Conservation (phyloP, 257 asterid genomes). For the Solanum arcanum region DNA sequence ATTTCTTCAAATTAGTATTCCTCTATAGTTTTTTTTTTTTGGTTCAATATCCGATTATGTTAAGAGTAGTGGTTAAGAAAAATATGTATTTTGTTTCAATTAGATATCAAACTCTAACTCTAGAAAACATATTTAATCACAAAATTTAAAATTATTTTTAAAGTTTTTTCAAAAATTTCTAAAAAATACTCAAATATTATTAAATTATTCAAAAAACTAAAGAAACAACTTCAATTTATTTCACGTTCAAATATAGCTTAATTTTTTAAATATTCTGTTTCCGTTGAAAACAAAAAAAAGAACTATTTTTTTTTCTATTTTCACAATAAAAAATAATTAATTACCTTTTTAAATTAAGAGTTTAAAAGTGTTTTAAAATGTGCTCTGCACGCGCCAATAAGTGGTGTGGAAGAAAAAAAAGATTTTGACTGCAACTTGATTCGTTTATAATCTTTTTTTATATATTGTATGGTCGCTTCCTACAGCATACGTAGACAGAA, state of each 20-base stretch:
- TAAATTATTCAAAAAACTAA: neutral
- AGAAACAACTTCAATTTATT: no score
- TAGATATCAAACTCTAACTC: neutral
- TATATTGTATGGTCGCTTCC: neutral
- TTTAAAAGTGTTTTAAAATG: neutral
- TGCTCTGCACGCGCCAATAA: neutral
- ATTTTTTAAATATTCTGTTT: no score
- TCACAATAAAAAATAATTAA: no score
- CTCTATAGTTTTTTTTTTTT: neutral
- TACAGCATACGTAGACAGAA: neutral
- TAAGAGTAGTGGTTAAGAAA: neutral
- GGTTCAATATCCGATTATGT: neutral
- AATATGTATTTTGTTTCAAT: neutral
- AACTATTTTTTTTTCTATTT: no score
- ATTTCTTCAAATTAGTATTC: no score
- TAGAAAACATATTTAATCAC: neutral
- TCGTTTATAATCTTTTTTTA: neutral
- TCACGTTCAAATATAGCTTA: no score
- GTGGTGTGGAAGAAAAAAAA: neutral
- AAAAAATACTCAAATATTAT: no score
- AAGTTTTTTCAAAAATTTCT: no score
- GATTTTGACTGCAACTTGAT: neutral
- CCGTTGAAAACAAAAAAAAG: no score
- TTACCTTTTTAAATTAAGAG: neutral
- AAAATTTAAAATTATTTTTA: no score